Base-by-base conservation (phyloP, 108 stramenopile species). In the Asterionellopsis glacialis region DNA sequence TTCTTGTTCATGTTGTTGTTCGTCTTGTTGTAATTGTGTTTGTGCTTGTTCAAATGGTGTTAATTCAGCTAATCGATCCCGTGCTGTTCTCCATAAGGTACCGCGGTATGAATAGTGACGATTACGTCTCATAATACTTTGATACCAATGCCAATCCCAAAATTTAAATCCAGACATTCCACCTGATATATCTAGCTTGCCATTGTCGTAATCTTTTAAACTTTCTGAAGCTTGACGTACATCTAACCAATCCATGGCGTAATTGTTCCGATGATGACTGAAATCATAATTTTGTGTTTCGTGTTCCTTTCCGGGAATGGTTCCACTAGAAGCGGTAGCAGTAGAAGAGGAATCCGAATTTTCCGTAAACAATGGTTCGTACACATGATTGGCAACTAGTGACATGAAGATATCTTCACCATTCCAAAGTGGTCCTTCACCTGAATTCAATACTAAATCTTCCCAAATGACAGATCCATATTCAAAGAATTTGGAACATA, bases 361-460 rank as follows among this genome's bases (percentile, higher is more conserved):
- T 7, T 33, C 33, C 33, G 7, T 33, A 7, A 33, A 33, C 33
- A 33, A 33, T 33, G 33, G 33, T 27, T 49, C 41, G 43, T 77
- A 77, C 14, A 72, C 71, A 42, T 77, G 75, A 57, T 77, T 77
- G 26, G 75, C 70, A 28, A 68, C 67, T 19, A 77, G 57, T 11
- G 61, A 64, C 70, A 77, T 68, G 62, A 77, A 77, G 38, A 77
- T 77, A 41, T 77, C 75, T 54, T 77, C 75, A 11, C 70, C 75
- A 45, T 77, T 77, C 75, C 75, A 77, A 15, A 77, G 53, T 27
- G 75, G 75, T 45, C 69, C 68, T 21, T 69, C 69, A 25, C 66
- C 70, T 18, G 51, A 49, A 15, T 61, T 59, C 15, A 67, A 40
- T 14, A 77, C 48, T 5, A 64, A 22, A 39, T 72, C 70, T 18